phyloP scores from a whole-genome alignment of 2,329 filamentous ascomycete genomes.

The Cylindrodendrum hubeiense region DNA sequence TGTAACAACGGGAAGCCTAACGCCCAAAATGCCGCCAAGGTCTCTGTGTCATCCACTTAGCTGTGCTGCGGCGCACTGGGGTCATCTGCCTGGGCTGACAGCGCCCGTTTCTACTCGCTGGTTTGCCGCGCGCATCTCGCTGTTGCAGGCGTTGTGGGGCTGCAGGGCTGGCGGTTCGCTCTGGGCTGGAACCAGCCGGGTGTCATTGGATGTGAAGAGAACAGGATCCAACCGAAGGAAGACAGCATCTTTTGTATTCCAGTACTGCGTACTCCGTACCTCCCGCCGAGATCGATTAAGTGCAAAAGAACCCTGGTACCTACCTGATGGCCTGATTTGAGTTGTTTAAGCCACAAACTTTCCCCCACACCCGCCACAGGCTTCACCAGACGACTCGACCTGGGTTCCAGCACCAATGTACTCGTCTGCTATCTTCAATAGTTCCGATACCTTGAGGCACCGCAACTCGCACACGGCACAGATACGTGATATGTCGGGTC shows the following conservation, averaged over 20 bases:
- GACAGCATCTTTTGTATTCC: not conserved
- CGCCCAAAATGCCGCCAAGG: not conserved
- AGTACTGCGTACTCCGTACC: not conserved
- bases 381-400: constrained; percentile 49
- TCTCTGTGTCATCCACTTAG: not conserved
- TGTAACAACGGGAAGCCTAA: not conserved
- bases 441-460: constrained; percentile 59
- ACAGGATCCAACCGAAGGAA: not conserved
- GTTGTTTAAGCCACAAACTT: constrained; percentile 55
- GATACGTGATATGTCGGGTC: constrained; percentile 64
- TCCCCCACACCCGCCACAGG: constrained; percentile 56
- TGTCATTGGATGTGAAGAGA: not conserved
- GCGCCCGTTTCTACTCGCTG: not conserved
- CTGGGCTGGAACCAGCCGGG: too few relatives aligned
- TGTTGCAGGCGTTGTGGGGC: not conserved
- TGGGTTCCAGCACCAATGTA: constrained; percentile 45
- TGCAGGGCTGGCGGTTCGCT: not conserved
- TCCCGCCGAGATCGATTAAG: not conserved
- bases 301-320: not conserved
- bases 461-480: constrained; percentile 68
- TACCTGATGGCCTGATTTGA: constrained; percentile 27
- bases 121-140: constrained; percentile 20
- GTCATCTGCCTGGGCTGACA: not conserved
- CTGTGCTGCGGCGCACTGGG: not conserved
- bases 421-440: constrained; percentile 51